Base-by-base conservation (phyloP, 1,284 basidiomycete species). In the Ustilago tritici region DNA sequence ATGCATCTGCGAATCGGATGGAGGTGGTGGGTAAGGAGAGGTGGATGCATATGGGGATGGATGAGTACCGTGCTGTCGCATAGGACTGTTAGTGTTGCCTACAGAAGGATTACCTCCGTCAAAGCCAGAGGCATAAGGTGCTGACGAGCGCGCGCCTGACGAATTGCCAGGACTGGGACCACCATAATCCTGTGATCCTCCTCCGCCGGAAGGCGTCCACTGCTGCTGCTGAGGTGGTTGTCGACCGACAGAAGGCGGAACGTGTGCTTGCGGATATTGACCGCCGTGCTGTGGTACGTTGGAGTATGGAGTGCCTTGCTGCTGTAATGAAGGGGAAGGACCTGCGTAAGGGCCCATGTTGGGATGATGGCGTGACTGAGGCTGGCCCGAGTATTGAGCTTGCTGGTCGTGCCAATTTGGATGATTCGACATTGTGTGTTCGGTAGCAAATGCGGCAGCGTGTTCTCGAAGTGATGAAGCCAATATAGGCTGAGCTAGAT, bases 401-500 rank as follows among this genome's bases (percentile, higher is more conserved):
- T 72, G 74, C 57, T 65, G 74, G 38, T 70, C 74, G 60, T 76
- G 74, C 74, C 70, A 72, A 34, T 56, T 56, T 35, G 55, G 50
- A 61, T 76, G 74, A n/a, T 61, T 76, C 28, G 70, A 62, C 74
- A 76, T 76, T 32, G 31, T 56, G 43, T 19, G 6, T 31, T n/a
- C 32, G 35, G 35, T 46, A 50, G 36, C 8, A 19, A 34, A 46
- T 38, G 17, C 49, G 61, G 38, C 58, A 56, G 40, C 58, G 46
- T 35, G 34, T 56, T 54, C 47, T 55, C 38, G 58, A 28, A 36
- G 36, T 38, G 7, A 50, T 38, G 28, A 49, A 23, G 47, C 17
- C n/a, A n/a, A n/a, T 5, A 3, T 41, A 28, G 15, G 56, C 15
- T 14, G 31, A 12, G 49, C 36, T 54, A 60, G 47, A 10, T 49